A percentile compares a stretch with the other conserved stretches of the same genome.
Evolutionary conservation across 441 rosid species (phyloP).

Genomic region (Gossypium aridum): DNA sequence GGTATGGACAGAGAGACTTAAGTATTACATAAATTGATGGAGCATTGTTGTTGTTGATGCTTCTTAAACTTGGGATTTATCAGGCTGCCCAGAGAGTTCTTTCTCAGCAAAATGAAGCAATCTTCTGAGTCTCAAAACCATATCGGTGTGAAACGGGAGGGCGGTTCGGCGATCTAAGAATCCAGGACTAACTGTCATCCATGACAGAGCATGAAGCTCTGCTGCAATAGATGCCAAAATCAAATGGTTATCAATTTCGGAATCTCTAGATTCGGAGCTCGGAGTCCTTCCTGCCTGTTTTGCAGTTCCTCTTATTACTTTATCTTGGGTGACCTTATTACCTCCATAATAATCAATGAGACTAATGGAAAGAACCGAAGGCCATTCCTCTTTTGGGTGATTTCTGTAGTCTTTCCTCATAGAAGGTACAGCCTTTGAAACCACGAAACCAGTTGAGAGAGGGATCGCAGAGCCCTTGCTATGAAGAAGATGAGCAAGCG

Average conservation of each 20-base stretch:
- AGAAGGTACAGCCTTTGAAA: conserved; percentile 89
- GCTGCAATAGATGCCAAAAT: conserved; percentile 80
- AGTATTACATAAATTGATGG: neutral
- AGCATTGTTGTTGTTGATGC: conserved; percentile 6
- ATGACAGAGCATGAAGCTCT: conserved; percentile 95
- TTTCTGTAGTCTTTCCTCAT: conserved; percentile 74
- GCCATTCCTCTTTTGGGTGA: conserved; percentile 88
- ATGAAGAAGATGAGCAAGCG: conserved; percentile 98
- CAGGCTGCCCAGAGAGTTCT: conserved; percentile 68
- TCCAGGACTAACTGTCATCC: conserved; percentile 95
- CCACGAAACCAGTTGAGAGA: conserved; percentile 86
- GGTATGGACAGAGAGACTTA: neutral
- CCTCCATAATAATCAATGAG: conserved; percentile 90
- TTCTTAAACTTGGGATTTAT: conserved; percentile 38
- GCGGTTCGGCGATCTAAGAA: conserved; percentile 84
- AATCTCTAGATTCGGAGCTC: conserved; percentile 57
- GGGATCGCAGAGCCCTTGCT: conserved; percentile 93
- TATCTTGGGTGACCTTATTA: conserved; percentile 45
- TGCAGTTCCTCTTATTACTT: conserved; percentile 32
- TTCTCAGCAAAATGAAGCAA: conserved; percentile 97
- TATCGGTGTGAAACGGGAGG: conserved; percentile 91
- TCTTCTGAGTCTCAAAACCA: conserved; percentile 93
- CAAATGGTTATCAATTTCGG: conserved; percentile 72
- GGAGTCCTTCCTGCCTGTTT: conserved; percentile 58
- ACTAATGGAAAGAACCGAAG: conserved; percentile 81